Evolutionary conservation across 345 rosid species (phyloP).

Genomic region (Aquilaria yunnanensis): DNA sequence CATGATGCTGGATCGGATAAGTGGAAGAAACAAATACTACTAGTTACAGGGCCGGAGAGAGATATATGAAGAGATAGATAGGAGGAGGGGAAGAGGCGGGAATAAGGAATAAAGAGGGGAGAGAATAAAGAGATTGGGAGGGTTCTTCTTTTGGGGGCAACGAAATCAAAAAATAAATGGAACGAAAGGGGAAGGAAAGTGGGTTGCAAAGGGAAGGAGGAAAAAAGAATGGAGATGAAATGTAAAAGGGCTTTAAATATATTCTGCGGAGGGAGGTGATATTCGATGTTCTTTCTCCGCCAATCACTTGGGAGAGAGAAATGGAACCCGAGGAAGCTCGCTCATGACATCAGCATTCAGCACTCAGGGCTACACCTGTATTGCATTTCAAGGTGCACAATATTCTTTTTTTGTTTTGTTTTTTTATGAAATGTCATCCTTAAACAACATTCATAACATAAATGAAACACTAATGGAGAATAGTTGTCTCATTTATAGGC

Average conservation of each 20-base stretch:
- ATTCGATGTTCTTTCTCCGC: constrained; percentile 23
- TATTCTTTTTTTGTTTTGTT: too few relatives aligned
- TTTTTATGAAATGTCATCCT: not conserved
- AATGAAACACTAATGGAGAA: too few relatives aligned
- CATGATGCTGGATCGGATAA: constrained; percentile 25
- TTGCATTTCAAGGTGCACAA: not conserved
- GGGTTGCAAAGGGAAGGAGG: constrained; percentile 1
- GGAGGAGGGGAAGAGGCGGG: constrained; percentile 11
- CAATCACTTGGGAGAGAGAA: constrained; percentile 15
- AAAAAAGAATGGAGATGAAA: not conserved
- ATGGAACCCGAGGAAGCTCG: constrained; percentile 66
- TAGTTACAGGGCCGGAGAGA: too few relatives aligned
- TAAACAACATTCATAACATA: not conserved
- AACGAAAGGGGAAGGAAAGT: constrained; percentile 32
- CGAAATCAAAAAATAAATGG: constrained; percentile 21
- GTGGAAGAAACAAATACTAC: too few relatives aligned
- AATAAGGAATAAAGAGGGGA: constrained; percentile 19
- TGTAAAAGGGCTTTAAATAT: constrained; percentile 18
- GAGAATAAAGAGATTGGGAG: constrained; percentile 13
- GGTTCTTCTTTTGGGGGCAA: constrained; percentile 12
- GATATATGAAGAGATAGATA: too few relatives aligned
- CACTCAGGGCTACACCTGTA: not conserved
- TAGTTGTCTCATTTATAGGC: too few relatives aligned
- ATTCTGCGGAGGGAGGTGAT: constrained; percentile 8
- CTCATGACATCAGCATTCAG: constrained; percentile 29